Evolutionary conservation across 768 basidiomycete genomes (phyloP), one percentile per base, ranked within the genome.

Genomic region (Lactarius quietus): DNA sequence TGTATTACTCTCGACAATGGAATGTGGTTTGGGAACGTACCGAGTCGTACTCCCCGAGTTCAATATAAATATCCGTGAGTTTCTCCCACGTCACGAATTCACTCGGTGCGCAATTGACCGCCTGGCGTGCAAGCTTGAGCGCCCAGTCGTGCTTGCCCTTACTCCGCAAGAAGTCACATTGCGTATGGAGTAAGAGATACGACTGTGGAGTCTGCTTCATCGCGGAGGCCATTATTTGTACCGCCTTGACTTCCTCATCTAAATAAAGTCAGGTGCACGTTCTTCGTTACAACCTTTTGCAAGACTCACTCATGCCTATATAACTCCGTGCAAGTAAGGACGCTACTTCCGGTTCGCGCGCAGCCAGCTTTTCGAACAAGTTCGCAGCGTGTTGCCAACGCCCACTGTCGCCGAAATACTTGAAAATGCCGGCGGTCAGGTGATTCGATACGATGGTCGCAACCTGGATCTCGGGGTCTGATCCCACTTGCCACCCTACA

Each of bases 21-120:
- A 53, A 38, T 14, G 1, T 14, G 12, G 14, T 35, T 18, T 23
- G 23, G 8, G 62, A 65, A 31, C 75, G 55, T 61, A 80, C 79
- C 61, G 90, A 88, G 72, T 97, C 93, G 73, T 83, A 98, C 73
- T 93, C 87, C 31, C 87, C 87, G 53, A 91, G 78, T 66, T 98
- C 95, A 55, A 98, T 95, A 73, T 96, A 97, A 59, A 96, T 78
- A 69, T 98, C 93, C 0, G 96, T 95, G 70, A 98, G 78, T 78
- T 97, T 98, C 73, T 98, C 95, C 95, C 97, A 99, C 0, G 96
- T 98, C 23, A 97, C 92, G 69, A 99, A 98, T 75, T 99, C 97
- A 79, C 92, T 95, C 7, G 97, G 97, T 0, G 97, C 97, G 70
- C 95, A 96, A 70, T 98, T 98, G 73, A 98, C 97, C 0, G 97